Conservation (phyloP, 2,329 filamentous ascomycete species). For the Diaporthe sp. region DNA sequence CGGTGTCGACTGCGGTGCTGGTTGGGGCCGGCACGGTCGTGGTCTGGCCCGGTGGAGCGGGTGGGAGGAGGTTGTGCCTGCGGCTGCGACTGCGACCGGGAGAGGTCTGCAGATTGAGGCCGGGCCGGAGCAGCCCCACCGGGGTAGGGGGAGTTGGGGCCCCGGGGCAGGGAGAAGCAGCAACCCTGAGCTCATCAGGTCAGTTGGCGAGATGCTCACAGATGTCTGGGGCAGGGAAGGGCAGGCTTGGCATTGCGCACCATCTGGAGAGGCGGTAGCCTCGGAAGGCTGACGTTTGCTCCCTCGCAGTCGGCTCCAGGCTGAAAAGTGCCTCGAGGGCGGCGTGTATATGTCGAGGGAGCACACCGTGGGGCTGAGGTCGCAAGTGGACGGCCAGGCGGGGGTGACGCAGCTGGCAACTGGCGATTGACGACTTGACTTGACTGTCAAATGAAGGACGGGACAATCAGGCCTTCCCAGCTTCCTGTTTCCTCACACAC, state of each 20-base stretch:
- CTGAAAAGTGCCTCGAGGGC: background rate
- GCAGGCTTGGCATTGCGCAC: slow-evolving; percentile 5
- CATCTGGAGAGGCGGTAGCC: slow-evolving; percentile 15
- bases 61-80: slow-evolving; percentile 10
- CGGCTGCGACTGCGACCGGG: background rate
- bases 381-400: background rate
- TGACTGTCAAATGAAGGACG: background rate
- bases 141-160: slow-evolving; percentile 67
- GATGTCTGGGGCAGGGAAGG: background rate
- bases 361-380: background rate
- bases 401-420: background rate
- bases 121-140: slow-evolving; percentile 50
- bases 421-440: background rate
- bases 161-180: slow-evolving; percentile 66
- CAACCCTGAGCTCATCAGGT: slow-evolving; percentile 61
- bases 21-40: slow-evolving; percentile 38
- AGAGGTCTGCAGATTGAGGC: slow-evolving; percentile 16
- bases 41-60: slow-evolving; percentile 41
- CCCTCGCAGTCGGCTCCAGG: background rate
- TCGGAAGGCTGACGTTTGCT: background rate
- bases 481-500: slow-evolving; percentile 9
- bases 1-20: slow-evolving; percentile 50
- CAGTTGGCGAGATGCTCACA: slow-evolving; percentile 8
- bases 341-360: background rate
- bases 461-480: slow-evolving; percentile 1